phyloP scores from a whole-genome alignment of 148 eudicot genomes.

The Fagopyrum homotropicum region DNA sequence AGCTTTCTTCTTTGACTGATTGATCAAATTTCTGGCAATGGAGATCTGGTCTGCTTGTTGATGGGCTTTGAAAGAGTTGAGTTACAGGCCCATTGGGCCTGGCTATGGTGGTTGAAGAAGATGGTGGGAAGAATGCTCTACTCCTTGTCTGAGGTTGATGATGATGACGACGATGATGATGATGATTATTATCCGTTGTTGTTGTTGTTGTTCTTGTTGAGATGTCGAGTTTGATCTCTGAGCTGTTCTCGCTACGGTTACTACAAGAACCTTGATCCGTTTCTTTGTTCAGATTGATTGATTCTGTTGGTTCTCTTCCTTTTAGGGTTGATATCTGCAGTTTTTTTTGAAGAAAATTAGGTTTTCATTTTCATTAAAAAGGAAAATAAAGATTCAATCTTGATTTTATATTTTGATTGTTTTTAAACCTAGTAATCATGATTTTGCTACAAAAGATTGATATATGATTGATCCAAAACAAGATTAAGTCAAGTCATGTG shows the following conservation, averaged over 20 bases:
- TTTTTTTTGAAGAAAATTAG: neutral
- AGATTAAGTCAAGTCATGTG: neutral
- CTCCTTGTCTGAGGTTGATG: constrained; percentile 17
- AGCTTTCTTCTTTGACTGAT: constrained; percentile 63
- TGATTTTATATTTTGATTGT: neutral
- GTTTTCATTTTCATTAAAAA: neutral
- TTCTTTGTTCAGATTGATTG: constrained; percentile 89
- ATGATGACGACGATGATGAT: constrained; percentile 21
- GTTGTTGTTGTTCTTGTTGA: constrained; percentile 62
- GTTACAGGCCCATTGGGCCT: constrained; percentile 18
- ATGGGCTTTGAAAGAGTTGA: constrained; percentile 51
- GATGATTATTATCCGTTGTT: constrained; percentile 48
- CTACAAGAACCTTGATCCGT: constrained; percentile 79
- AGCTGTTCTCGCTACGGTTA: constrained; percentile 85
- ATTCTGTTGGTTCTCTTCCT: constrained; percentile 67
- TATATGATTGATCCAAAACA: neutral
- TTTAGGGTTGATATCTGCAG: constrained; percentile 66
- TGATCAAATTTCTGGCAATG: constrained; percentile 28
- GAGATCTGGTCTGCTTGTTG: constrained; percentile 24
- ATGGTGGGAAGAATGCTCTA: constrained; percentile 48
- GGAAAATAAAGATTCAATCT: neutral
- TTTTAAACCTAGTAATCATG: neutral
- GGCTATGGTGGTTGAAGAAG: constrained; percentile 13
- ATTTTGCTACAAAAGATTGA: neutral
- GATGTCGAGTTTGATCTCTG: constrained; percentile 61